Conservation (phyloP, 768 basidiomycete genomes). For the Russula sp. region DNA sequence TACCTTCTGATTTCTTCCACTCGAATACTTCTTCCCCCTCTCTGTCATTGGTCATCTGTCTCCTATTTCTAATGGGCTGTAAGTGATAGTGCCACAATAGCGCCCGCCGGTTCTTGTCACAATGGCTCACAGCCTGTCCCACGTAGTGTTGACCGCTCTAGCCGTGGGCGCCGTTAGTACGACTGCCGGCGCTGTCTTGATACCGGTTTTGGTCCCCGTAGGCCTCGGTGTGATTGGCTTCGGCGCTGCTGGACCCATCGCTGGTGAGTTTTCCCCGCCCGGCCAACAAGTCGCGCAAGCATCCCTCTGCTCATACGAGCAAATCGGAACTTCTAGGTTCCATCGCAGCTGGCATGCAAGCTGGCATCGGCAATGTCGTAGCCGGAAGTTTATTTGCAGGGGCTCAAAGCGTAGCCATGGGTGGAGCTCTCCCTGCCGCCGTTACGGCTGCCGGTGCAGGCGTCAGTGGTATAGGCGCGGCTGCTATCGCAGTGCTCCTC, state of each 20-base stretch:
- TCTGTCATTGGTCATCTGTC: neutral
- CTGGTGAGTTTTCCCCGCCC: neutral
- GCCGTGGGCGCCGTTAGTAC: neutral
- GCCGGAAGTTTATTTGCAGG: slow-evolving; percentile 11
- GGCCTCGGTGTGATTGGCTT: neutral
- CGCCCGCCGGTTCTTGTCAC: neutral
- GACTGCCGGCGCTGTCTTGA: neutral
- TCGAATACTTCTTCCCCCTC: neutral
- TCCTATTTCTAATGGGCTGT: neutral
- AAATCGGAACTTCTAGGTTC: slow-evolving; percentile 6
- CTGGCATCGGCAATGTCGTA: slow-evolving; percentile 15
- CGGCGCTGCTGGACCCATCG: slow-evolving; percentile 7
- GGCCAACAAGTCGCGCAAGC: too few relatives aligned
- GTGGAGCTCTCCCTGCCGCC: neutral
- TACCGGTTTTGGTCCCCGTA: neutral
- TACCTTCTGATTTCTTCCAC: neutral
- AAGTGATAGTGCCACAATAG: neutral
- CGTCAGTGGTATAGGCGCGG: neutral
- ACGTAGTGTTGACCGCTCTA: neutral
- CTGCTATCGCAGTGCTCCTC: too few relatives aligned
- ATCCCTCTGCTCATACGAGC: neutral
- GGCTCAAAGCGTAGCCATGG: slow-evolving; percentile 14
- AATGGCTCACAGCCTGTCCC: neutral
- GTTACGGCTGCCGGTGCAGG: neutral
- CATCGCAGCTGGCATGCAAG: slow-evolving; percentile 5